Evolutionary conservation across 192 early-diverging fungal genomes (phyloP).

Genomic region (Coemansia sp.): DNA sequence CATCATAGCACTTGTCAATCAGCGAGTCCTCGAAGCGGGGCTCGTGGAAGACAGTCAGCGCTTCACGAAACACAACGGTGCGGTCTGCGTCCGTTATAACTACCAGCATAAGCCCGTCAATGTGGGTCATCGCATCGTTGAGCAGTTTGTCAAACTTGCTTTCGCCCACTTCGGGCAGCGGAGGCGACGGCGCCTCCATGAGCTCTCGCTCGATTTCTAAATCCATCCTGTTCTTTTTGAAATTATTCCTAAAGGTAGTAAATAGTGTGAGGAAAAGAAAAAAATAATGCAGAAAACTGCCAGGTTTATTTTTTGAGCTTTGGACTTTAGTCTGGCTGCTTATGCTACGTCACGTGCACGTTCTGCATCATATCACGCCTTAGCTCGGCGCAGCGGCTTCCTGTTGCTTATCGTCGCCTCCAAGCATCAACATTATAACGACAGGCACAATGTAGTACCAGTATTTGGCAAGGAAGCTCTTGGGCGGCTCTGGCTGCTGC

Average conservation of each 20-base stretch:
- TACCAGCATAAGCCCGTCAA: constrained; percentile 52
- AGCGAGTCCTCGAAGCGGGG: constrained; percentile 46
- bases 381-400: constrained; percentile 39
- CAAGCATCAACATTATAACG: constrained; percentile 45
- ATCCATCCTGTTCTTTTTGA: constrained; percentile 13
- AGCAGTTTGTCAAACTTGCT: constrained; percentile 47
- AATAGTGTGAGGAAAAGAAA: constrained; percentile 1
- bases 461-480: constrained; percentile 61
- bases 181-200: constrained; percentile 15
- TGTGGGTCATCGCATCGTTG: constrained; percentile 34
- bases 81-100: constrained; percentile 41
- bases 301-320: neutral
- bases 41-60: constrained; percentile 49
- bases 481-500: constrained; percentile 48
- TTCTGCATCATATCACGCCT: neutral
- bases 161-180: constrained; percentile 18
- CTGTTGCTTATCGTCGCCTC: constrained; percentile 47
- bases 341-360: constrained; percentile 7
- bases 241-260: neutral
- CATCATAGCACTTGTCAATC: constrained; percentile 52
- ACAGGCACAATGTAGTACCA: constrained; percentile 60
- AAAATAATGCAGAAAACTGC: neutral
- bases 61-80: constrained; percentile 36
- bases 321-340: neutral
- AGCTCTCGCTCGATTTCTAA: constrained; percentile 37